Evolutionary conservation across 179 eudicot species (phyloP), one percentile per base, ranked within the genome.

Genomic region (Gypsophila paniculata): DNA sequence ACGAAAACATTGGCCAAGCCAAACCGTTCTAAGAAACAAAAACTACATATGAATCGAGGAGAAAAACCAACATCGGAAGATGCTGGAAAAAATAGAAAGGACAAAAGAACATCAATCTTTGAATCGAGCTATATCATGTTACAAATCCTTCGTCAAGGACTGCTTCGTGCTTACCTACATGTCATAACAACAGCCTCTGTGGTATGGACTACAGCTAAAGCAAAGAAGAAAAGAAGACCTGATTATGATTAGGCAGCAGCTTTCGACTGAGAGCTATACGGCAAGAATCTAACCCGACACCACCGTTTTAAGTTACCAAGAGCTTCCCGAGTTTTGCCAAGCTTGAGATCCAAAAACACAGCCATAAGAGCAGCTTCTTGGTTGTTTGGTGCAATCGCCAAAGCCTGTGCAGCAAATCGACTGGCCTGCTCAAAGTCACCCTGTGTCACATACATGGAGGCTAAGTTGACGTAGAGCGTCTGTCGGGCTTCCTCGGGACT

Each of bases 401-500:
- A 67, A 26, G 97, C 96, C 68, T 80, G 85, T 8, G 12, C 52
- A 29, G 85, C 84, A 72, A 75, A 87, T 13, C 62, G 75, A 11
- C 82, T 77, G 44, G 97, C 97, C 83, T 83, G 87, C 85, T 87
- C 92, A 5, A 84, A 74, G 62, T 87, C 91, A 63, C 90, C 97
- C 66, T 87, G 90, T 72, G 87, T 74, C 5, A 80, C 92, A 70
- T 54, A 80, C 83, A 85, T 69, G 58, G 78, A 70, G 25, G 96
- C 98, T 73, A 84, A 77, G 77, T 92, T 87, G 25, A 86, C 86
- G 63, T 78, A 86, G 39, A 91, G 84, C 48, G 83, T 71, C 36
- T 88, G 95, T 5, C 90, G 89, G 10, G 96, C 99, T 79, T 90
- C 90, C 75, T 85, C 93, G 0, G 97, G 97, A 64, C 84, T 81